phyloP scores from a whole-genome alignment of 176 grass and related monocot genomes.

The Avena atlantica region DNA sequence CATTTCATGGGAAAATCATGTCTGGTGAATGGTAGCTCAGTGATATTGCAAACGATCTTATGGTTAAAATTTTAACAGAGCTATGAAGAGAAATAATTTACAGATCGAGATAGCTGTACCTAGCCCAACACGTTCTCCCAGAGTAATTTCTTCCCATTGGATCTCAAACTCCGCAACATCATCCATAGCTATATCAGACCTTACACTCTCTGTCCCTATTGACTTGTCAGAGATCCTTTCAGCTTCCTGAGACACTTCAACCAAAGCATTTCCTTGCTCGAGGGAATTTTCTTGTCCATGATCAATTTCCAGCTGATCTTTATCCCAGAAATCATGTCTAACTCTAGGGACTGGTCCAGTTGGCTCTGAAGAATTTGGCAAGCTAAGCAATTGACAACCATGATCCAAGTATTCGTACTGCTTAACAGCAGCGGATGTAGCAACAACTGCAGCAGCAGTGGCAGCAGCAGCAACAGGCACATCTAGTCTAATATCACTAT shows the following conservation, averaged over 20 bases:
- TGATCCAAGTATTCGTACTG: constrained; percentile 63
- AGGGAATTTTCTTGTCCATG: constrained; percentile 54
- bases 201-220: constrained; percentile 78
- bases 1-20: constrained; percentile 22
- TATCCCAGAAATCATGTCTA: constrained; percentile 48
- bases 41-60: constrained; percentile 23
- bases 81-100: constrained; percentile 27
- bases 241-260: constrained; percentile 61
- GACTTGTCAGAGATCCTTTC: constrained; percentile 84
- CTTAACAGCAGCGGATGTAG: constrained; percentile 90
- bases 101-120: constrained; percentile 59
- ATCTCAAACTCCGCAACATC: constrained; percentile 94
- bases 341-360: constrained; percentile 49
- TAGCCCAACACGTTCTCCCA: constrained; percentile 92
- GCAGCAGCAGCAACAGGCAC: constrained; percentile 70
- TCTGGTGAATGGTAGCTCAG: background rate
- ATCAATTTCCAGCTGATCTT: constrained; percentile 55
- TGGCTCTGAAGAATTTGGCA: constrained; percentile 55
- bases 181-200: constrained; percentile 84
- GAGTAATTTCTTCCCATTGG: constrained; percentile 88
- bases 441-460: constrained; percentile 97
- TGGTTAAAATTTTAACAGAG: background rate
- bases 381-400: constrained; percentile 51
- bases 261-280: constrained; percentile 50
- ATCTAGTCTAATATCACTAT: constrained; percentile 79